A percentile compares a stretch with the other conserved stretches of the same genome.
phyloP scores from a whole-genome alignment of 495 filamentous ascomycete genomes.

The Filosporella fistucella region DNA sequence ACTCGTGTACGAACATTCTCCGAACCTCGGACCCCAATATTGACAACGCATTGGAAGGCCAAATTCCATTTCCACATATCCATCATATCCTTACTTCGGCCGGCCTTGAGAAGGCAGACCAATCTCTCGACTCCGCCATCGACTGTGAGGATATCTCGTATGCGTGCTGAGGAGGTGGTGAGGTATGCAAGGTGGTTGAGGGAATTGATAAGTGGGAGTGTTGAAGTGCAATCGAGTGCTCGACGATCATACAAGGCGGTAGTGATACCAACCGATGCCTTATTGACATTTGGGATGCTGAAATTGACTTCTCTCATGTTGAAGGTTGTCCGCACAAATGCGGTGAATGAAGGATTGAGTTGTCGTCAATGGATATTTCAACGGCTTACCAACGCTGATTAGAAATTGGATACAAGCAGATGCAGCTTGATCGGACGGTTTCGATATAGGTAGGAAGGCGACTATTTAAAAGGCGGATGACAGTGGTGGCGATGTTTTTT shows the following conservation, averaged over 20 bases:
- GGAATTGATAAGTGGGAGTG: constrained; percentile 94
- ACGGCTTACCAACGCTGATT: not conserved
- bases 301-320: constrained; percentile 99
- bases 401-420: not conserved
- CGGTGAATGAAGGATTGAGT: constrained; percentile 4
- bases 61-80: constrained; percentile 99
- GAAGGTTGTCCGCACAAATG: constrained; percentile 20
- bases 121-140: constrained; percentile 96
- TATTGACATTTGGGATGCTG: constrained; percentile 99
- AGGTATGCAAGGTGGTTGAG: constrained; percentile 97
- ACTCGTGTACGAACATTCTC: constrained; percentile 90
- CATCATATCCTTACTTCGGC: constrained; percentile 95
- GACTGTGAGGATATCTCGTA: constrained; percentile 94
- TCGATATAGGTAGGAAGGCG: not conserved
- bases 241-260: constrained; percentile 96
- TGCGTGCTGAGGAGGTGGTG: constrained; percentile 96
- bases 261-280: constrained; percentile 98
- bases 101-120: constrained; percentile 96
- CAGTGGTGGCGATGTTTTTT: not conserved
- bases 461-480: not conserved
- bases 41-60: constrained; percentile 97
- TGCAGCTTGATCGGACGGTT: not conserved
- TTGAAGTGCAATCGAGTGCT: constrained; percentile 96
- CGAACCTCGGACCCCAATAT: constrained; percentile 94
- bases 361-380: not conserved